Base-by-base conservation (phyloP, 2,329 filamentous ascomycete genomes). In the Aspergillus awamori region DNA sequence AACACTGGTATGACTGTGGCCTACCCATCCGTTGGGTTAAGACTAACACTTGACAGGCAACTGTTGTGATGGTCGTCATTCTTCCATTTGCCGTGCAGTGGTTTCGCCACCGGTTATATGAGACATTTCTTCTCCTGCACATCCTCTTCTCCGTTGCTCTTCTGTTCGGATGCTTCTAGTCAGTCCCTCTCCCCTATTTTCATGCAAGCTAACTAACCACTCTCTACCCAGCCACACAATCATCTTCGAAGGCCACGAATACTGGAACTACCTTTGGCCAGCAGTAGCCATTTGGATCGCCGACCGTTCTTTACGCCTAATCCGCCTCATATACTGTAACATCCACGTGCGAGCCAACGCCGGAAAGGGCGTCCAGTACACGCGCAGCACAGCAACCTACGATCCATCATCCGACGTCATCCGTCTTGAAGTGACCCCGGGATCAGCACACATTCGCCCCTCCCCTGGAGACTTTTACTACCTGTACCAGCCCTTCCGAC, bases 211-310 rank as follows among this genome's bases (percentile, higher is more conserved):
- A 15, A 8, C 61, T 65, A 58, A 63, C 47, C 7, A n/a, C 4
- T 0, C 0, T 24, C 20, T 2, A 20, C 4, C 52, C 0, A 81
- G 79, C 59, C 82, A 84, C 57, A 80, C 81, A 0, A 71, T 77
- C 4, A 79, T 84, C 6, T 84, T 84, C 57, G 72, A 76, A 28
- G 77, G 76, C 7, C 65, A 72, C 8, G 78, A 81, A 59, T 85
- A 83, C 66, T 79, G 83, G 67, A 70, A 74, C 39, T 85, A 82
- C 64, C 76, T 84, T 10, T 85, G 82, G 78, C 79, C 80, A 2
- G 77, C 79, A 11, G 76, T 83, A 2, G 72, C 69, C 1, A 72
- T 85, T 15, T 86, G 83, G 83, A 49, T 70, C 2, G 68, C 81
- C 22, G 83, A 86, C 63, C 77, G 83, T 7, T 17, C 73, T 11